phyloP scores from a whole-genome alignment of 306 rosid genomes.

The Nissolia schottii region DNA sequence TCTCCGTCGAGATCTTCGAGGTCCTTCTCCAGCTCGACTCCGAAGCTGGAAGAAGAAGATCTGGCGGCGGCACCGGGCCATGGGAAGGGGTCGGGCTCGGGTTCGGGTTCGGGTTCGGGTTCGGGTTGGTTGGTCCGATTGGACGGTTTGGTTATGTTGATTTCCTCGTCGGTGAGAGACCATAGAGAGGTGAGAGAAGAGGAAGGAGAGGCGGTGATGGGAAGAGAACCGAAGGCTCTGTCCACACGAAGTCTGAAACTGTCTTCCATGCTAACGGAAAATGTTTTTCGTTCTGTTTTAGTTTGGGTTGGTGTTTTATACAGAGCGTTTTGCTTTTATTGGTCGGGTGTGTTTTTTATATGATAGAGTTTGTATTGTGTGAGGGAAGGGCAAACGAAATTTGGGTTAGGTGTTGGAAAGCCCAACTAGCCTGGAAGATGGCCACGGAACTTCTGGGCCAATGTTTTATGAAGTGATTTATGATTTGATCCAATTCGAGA shows the following conservation, averaged over 20 bases:
- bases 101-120: constrained; percentile 34
- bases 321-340: no score
- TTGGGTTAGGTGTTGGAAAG: not conserved
- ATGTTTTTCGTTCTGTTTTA: not conserved
- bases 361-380: not conserved
- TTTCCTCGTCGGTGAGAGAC: constrained; percentile 78
- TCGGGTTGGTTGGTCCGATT: constrained; percentile 41
- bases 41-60: constrained; percentile 9
- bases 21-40: constrained; percentile 39
- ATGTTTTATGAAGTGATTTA: no score
- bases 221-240: constrained; percentile 38
- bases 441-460: no score
- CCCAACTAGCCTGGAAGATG: not conserved
- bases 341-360: not conserved
- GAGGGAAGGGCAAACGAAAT: not conserved
- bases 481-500: not conserved
- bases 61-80: not conserved
- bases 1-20: constrained; percentile 50
- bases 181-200: constrained; percentile 48
- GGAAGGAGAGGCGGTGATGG: constrained; percentile 17
- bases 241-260: constrained; percentile 33
- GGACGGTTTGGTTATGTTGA: constrained; percentile 32
- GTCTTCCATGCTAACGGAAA: constrained; percentile 12
- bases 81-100: not conserved
- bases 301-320: not conserved